Conservation (phyloP, 2,329 filamentous ascomycete species). For the Fusarium sp. region DNA sequence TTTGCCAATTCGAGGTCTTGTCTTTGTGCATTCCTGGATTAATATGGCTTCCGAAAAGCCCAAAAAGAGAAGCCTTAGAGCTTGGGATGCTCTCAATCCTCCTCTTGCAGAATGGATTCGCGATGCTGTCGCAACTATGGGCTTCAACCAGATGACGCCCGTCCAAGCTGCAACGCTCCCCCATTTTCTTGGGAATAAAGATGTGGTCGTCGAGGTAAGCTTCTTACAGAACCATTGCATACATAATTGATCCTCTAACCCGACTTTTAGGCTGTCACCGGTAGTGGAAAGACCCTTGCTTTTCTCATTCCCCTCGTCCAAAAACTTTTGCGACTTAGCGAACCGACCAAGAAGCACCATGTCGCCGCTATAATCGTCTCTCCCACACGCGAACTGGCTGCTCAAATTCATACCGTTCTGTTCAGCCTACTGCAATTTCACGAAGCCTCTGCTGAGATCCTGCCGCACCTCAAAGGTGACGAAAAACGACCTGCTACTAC, state of each 20-base stretch:
- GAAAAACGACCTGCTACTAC: constrained; percentile 64
- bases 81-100: constrained; percentile 55
- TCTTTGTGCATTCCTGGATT: background rate
- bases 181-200: constrained; percentile 88
- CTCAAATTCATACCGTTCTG: constrained; percentile 88
- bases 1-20: background rate
- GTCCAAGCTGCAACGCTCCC: constrained; percentile 95
- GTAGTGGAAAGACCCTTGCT: constrained; percentile 88
- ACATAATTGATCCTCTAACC: background rate
- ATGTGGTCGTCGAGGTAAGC: constrained; percentile 84
- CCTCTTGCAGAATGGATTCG: constrained; percentile 76
- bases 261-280: constrained; percentile 76
- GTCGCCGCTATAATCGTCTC: constrained; percentile 92
- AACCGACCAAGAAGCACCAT: constrained; percentile 88
- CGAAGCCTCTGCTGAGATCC: constrained; percentile 75
- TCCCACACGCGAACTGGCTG: constrained; percentile 88
- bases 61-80: constrained; percentile 60
- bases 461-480: constrained; percentile 65
- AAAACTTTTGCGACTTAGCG: constrained; percentile 80
- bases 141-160: constrained; percentile 88
- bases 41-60: constrained; percentile 50
- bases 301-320: constrained; percentile 88
- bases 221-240: accelerated
- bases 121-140: constrained; percentile 84
- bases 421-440: constrained; percentile 84